Base-by-base conservation (phyloP, 768 basidiomycete genomes). In the Naganishia vishniacii region DNA sequence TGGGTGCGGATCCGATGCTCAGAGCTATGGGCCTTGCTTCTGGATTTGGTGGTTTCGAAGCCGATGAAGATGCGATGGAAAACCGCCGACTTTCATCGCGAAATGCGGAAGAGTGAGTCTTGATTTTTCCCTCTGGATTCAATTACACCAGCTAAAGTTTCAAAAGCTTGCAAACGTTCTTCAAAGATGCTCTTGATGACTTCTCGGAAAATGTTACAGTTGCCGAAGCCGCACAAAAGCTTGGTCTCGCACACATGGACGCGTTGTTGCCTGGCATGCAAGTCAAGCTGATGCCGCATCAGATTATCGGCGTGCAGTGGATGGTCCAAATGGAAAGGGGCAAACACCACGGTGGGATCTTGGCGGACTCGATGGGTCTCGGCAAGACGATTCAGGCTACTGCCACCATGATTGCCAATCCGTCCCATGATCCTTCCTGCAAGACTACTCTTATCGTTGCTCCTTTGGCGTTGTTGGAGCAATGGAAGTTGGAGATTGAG, bases 311-410 rank as follows among this genome's bases (percentile, higher is more conserved):
- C 0, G 88, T 90, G 18, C 82, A 82, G 40, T 90, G 88, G 86
- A 88, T 90, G 88, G 62, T 86, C 0, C 80, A 84, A 16, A 70
- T 76, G 65, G 77, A 78, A 63, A 68, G 65, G 44, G 66, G 72
- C 20, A 47, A 61, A 12, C 66, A 64, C 25, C 40, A 51, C 4
- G 77, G 77, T n/a, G 75, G 75, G 0, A 72, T 75, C 40, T 65
- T 77, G 8, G 73, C 70, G 13, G 73, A 77, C 71, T 89, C 91
- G 79, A 93, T 94, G 92, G 91, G 92, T 85, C 88, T 94, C 62
- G 91, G 91, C 66, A 93, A 93, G 78, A 93, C 91, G 0, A 91
- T 92, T 58, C 90, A 93, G 72, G 91, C 89, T 42, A 95, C 97
- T 65, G 95, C 93, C 0, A 71, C 80, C 1, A 83, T 88, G 69